phyloP scores from a whole-genome alignment of 2,329 filamentous ascomycete species.

The Laburnicola sp. region DNA sequence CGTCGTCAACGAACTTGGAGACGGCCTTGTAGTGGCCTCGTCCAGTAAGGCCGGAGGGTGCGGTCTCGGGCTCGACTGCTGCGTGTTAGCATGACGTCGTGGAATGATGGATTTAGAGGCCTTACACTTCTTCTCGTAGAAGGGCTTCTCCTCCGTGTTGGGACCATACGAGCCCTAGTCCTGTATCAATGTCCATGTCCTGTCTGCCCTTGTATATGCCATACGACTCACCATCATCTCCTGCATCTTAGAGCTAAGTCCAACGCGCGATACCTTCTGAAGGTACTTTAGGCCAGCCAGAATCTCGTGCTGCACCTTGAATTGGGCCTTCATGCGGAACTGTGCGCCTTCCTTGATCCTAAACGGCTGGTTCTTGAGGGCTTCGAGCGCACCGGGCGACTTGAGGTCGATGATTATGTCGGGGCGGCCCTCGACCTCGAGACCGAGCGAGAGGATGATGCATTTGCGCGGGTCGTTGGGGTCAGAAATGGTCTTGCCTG shows the following conservation, averaged over 20 bases:
- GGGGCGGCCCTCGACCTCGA: conserved; percentile 78
- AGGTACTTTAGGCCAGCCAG: conserved; percentile 94
- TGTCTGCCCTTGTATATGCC: background rate
- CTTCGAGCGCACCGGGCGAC: conserved; percentile 69
- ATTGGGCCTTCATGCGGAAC: conserved; percentile 92
- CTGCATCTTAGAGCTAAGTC: conserved; percentile 86
- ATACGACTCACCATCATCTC: conserved; percentile 83
- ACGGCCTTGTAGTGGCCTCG: conserved; percentile 88
- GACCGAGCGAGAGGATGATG: conserved; percentile 87
- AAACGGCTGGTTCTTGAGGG: conserved; percentile 89
- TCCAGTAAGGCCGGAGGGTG: conserved; percentile 85
- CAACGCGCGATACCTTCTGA: conserved; percentile 88
- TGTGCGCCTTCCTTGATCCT: conserved; percentile 93
- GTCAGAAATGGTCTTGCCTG: conserved; percentile 55
- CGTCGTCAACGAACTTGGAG: conserved; percentile 93
- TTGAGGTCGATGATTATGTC: conserved; percentile 91
- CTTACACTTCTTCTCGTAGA: conserved; percentile 92
- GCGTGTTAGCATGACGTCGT: conserved; percentile 14
- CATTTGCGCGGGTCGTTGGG: conserved; percentile 81
- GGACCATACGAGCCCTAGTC: conserved; percentile 85
- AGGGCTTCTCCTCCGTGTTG: conserved; percentile 81
- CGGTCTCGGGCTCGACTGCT: conserved; percentile 85
- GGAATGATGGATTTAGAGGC: background rate
- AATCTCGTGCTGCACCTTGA: conserved; percentile 97
- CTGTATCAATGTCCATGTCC: conserved; percentile 8